These are phyloP conservation scores for Coemansia sp. DNA, from an alignment of 192 early-diverging fungal species.

Conservation along the genomic window DNA sequence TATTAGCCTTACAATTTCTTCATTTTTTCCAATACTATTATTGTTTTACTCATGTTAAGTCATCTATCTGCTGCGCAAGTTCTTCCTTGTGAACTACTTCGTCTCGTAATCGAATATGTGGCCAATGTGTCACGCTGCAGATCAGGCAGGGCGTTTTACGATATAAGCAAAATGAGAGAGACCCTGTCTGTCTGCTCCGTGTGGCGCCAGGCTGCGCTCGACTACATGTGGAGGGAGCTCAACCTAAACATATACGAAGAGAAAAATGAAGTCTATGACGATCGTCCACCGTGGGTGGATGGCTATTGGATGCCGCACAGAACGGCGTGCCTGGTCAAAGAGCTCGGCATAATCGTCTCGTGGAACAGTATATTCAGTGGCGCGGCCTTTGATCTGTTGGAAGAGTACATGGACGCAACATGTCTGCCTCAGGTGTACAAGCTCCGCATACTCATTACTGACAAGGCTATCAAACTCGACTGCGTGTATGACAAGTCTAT, in stretches of 20 bases:
- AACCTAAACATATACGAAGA: not conserved
- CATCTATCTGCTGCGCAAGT: not conserved
- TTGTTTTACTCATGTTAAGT: not conserved
- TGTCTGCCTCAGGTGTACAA: not conserved
- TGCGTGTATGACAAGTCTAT: not conserved
- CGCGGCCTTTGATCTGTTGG: not conserved
- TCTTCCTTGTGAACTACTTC: not conserved
- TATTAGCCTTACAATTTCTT: not conserved
- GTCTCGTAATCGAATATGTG: not conserved
- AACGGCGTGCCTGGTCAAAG: not conserved
- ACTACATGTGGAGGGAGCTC: not conserved
- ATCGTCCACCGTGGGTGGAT: not conserved
- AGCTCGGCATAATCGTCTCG: not conserved
- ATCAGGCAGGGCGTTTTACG: too few relatives aligned
- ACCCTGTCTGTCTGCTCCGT: not conserved
- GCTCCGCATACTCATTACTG: not conserved
- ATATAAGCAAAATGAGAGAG: not conserved
- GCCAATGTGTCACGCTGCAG: not conserved
- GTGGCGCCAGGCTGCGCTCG: not conserved
- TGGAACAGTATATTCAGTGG: not conserved
- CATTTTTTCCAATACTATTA: not conserved
- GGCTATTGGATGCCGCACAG: not conserved
- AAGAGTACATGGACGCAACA: not conserved
- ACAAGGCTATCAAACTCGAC: not conserved
- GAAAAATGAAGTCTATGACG: not conserved